A percentile compares a stretch with the other conserved stretches of the same genome.
phyloP scores from a whole-genome alignment of 148 eudicot species.

The Beta vulgaris region DNA sequence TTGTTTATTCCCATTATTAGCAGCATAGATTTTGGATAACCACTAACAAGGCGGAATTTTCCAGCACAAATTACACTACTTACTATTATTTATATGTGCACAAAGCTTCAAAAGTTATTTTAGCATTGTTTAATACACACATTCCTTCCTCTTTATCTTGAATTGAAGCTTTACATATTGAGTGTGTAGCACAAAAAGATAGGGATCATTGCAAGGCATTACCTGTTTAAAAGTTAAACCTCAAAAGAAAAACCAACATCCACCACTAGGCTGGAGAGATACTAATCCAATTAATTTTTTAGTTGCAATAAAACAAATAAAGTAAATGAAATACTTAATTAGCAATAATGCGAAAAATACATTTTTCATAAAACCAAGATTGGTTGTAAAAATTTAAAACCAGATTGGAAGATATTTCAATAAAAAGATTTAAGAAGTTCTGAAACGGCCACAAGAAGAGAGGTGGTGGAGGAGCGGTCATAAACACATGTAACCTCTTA shows the following conservation, averaged over 20 bases:
- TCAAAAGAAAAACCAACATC: neutral
- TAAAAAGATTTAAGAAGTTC: neutral
- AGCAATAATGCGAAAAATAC: neutral
- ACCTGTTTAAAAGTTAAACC: neutral
- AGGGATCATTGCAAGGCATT: neutral
- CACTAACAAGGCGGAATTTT: neutral
- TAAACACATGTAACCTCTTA: conserved; percentile 45
- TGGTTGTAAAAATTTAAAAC: neutral
- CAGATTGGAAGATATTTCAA: neutral
- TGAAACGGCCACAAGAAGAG: neutral
- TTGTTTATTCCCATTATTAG: neutral
- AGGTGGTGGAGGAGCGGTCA: neutral
- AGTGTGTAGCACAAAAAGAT: neutral
- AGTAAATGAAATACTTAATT: neutral
- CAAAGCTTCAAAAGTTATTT: conserved; percentile 11
- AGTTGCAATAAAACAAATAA: neutral
- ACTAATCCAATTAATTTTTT: neutral
- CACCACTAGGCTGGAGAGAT: neutral
- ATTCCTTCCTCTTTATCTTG: neutral
- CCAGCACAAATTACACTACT: neutral
- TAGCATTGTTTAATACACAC: neutral
- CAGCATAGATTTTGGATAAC: neutral
- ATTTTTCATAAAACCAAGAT: too few relatives aligned
- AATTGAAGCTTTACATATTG: neutral
- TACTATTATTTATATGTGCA: conserved; percentile 1